Evolutionary conservation across 139 green algal genomes (phyloP), one percentile per base, ranked within the genome.

Genomic region (Chlorella sp.): DNA sequence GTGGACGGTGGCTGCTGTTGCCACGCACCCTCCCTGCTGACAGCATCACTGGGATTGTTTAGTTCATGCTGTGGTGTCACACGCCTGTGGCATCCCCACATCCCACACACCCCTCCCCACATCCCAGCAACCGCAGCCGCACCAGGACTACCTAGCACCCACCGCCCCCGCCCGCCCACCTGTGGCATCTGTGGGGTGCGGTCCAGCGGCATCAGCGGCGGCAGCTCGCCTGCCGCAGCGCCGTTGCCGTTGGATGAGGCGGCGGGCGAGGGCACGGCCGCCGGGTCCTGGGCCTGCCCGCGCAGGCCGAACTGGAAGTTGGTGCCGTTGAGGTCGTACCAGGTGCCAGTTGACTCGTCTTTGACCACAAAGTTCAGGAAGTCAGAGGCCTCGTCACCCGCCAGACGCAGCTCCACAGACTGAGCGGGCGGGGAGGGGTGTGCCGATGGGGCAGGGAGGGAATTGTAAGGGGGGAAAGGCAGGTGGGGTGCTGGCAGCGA

Each of bases 351-450:
- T 15, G 91, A 91, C 22, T 95, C 94, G 71, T 99, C 97, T 93
- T 99, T 99, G 26, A 99, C 69, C 61, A 99, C 98, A 93, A 99
- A 99, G 91, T 98, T 97, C 36, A 99, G 90, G 66, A 93, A 93
- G 82, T 98, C 96, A 0, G 94, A 97, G 12, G 92, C 93, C 91
- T 98, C 96, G 12, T 95, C 92, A 22, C 93, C 93, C 0, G 80
- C 18, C 21, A 99, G 95, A 48, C 85, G 28, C 36, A 98, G 94
- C 36, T 83, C 88, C 57, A 98, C 78, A 18, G 57, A 32, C 48
- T 89, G 87, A 12, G 37, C n/a, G 53, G 60, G 4, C 7, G 32
- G 32, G 15, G 11, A 78, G 71, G 28, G 1, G 28, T 16, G 26
- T 3, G 71, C 28, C 71, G 11, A 21, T 1, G 71, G 14, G 32